These are phyloP conservation scores for Penicillium occitanis DNA, from an alignment of 2,329 filamentous ascomycete species.

Conservation along the genomic window DNA sequence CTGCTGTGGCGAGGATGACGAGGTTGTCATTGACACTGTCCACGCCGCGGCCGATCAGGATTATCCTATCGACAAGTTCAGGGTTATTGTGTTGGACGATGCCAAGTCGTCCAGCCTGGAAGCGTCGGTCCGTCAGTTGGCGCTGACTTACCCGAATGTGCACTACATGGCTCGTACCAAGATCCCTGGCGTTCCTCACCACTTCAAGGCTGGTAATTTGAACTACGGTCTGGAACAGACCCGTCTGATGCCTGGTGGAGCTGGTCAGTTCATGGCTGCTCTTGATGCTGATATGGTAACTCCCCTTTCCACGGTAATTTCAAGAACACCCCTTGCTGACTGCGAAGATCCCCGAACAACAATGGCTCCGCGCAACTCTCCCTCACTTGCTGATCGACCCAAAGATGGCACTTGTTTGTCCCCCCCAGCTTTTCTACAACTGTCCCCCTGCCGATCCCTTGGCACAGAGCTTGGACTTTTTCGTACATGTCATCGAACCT, in stretches of 20 bases:
- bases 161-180: slow-evolving; percentile 47
- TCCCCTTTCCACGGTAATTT: background rate
- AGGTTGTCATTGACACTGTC: slow-evolving; percentile 44
- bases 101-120: slow-evolving; percentile 37
- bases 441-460: slow-evolving; percentile 60
- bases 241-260: slow-evolving; percentile 54
- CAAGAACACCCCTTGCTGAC: slow-evolving; percentile 13
- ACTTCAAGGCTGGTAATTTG: slow-evolving; percentile 66
- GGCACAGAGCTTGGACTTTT: slow-evolving; percentile 58
- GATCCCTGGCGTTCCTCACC: slow-evolving; percentile 42
- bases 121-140: slow-evolving; percentile 36
- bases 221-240: slow-evolving; percentile 59
- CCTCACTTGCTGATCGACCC: slow-evolving; percentile 59
- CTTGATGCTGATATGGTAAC: slow-evolving; percentile 64
- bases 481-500: slow-evolving; percentile 55
- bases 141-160: slow-evolving; percentile 39
- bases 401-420: slow-evolving; percentile 60
- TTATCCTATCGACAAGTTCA: slow-evolving; percentile 40
- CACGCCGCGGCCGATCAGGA: slow-evolving; percentile 41
- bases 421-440: slow-evolving; percentile 65
- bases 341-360: slow-evolving; percentile 55
- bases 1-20: slow-evolving; percentile 46
- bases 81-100: slow-evolving; percentile 45
- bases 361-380: slow-evolving; percentile 61
- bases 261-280: slow-evolving; percentile 61